Percentiles rank a stretch among this genome's conserved stretches.
phyloP scores from a whole-genome alignment of 352 stramenopile genomes.

The Pythium phragmiticola region DNA sequence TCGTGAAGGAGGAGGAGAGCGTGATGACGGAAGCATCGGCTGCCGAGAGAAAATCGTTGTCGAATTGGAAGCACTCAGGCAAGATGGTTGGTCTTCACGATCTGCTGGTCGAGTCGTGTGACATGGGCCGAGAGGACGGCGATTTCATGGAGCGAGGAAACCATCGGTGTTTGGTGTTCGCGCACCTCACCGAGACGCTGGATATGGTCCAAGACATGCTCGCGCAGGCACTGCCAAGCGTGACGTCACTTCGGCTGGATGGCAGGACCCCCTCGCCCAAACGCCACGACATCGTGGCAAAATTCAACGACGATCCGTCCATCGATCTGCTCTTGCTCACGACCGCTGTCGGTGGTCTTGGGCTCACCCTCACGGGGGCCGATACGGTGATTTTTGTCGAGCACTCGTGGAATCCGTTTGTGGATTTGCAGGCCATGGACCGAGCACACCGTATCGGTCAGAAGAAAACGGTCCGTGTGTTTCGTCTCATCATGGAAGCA shows the following conservation, averaged over 20 bases:
- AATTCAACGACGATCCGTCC: slow-evolving; percentile 91
- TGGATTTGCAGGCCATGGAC: slow-evolving; percentile 94
- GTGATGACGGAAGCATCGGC: slow-evolving; percentile 15
- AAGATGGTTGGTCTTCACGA: slow-evolving; percentile 89
- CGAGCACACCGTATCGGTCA: slow-evolving; percentile 80
- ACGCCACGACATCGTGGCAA: slow-evolving; percentile 80
- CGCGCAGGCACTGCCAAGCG: slow-evolving; percentile 49
- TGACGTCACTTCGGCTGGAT: slow-evolving; percentile 91
- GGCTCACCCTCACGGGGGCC: slow-evolving; percentile 95
- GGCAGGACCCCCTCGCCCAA: slow-evolving; percentile 76
- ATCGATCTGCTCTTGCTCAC: slow-evolving; percentile 96
- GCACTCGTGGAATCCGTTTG: slow-evolving; percentile 97
- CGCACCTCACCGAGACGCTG: slow-evolving; percentile 92
- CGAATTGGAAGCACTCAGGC: slow-evolving; percentile 82
- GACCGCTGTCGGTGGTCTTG: slow-evolving; percentile 93
- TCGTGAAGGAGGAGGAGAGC: slow-evolving; percentile 51
- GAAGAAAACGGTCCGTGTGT: slow-evolving; percentile 66
- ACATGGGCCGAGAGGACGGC: slow-evolving; percentile 29
- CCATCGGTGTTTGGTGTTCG: slow-evolving; percentile 96
- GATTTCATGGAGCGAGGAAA: slow-evolving; percentile 37
- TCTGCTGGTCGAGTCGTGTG: slow-evolving; percentile 71
- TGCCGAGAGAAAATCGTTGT: slow-evolving; percentile 32
- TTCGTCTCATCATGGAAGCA: slow-evolving; percentile 71
- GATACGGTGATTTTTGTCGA: slow-evolving; percentile 98
- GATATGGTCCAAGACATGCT: slow-evolving; percentile 93